phyloP scores from a whole-genome alignment of 176 grass and related monocot genomes.

The Triticum turgidum region DNA sequence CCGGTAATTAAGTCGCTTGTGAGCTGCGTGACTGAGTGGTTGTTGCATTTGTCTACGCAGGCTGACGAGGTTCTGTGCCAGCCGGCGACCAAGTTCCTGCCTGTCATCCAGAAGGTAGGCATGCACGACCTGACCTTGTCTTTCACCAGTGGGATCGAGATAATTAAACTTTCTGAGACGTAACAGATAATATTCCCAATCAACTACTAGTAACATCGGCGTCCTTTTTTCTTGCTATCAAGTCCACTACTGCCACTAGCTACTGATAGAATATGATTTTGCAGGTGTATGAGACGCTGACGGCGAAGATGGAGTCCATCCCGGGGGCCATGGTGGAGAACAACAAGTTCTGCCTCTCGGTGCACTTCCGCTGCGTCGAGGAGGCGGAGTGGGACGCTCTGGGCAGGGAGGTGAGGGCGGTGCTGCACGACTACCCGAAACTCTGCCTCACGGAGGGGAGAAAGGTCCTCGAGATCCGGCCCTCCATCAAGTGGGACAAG shows the following conservation, averaged over 20 bases:
- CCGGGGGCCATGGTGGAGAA: constrained; percentile 66
- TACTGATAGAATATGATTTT: no score
- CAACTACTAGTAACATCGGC: not conserved
- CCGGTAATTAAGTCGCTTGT: no score
- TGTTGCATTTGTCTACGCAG: constrained; percentile 33
- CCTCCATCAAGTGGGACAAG: constrained; percentile 83
- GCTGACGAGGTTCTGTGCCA: constrained; percentile 57
- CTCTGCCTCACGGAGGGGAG: constrained; percentile 59
- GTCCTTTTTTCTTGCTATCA: no score
- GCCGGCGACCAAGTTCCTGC: constrained; percentile 72
- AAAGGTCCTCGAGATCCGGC: constrained; percentile 90
- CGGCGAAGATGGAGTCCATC: constrained; percentile 50
- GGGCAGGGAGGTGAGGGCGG: constrained; percentile 51
- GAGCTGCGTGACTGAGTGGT: not conserved
- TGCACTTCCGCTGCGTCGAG: constrained; percentile 79
- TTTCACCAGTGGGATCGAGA: no score
- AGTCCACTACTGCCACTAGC: no score
- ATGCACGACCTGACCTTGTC: no score
- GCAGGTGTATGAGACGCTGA: constrained; percentile 56
- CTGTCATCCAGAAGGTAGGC: constrained; percentile 65
- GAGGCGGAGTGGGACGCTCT: constrained; percentile 63
- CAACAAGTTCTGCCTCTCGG: constrained; percentile 91
- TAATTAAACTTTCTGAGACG: no score
- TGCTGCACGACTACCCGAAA: constrained; percentile 63
- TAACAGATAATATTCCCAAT: no score